phyloP scores from a whole-genome alignment of 2,329 filamentous ascomycete genomes.

The Alternaria brassicae region DNA sequence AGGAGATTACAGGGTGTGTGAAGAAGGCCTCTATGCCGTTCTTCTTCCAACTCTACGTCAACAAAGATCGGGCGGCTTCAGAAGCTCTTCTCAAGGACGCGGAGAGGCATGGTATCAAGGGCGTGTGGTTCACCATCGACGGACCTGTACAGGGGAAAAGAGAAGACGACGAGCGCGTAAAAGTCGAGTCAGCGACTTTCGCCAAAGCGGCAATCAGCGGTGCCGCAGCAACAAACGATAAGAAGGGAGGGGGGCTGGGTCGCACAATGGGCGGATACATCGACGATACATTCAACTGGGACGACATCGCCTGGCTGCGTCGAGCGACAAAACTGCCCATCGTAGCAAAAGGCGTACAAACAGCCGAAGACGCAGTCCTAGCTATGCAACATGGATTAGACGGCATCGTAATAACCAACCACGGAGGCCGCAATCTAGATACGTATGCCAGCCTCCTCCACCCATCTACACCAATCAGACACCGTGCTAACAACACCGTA shows the following conservation, averaged over 20 bases:
- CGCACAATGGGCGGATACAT: conserved; percentile 64
- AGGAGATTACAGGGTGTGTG: conserved; percentile 28
- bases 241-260: conserved; percentile 63
- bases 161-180: conserved; percentile 34
- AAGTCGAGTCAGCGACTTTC: conserved; percentile 35
- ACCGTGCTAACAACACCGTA: neutral
- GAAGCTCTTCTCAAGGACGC: conserved; percentile 27
- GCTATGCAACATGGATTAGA: conserved; percentile 15
- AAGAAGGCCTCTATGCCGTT: conserved; percentile 15
- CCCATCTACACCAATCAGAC: neutral
- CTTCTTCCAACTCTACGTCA: conserved; percentile 41
- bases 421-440: neutral
- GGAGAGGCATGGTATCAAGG: conserved; percentile 20
- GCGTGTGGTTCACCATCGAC: conserved; percentile 34
- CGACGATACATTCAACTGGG: conserved; percentile 26
- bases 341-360: conserved; percentile 6
- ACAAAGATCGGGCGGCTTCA: conserved; percentile 20
- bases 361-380: neutral
- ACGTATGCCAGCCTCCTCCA: neutral
- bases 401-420: neutral
- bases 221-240: conserved; percentile 59
- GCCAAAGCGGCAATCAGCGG: conserved; percentile 55
- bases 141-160: conserved; percentile 35
- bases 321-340: conserved; percentile 43
- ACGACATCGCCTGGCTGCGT: conserved; percentile 53